Base-by-base conservation (phyloP, 768 basidiomycete genomes). In the Kwoniella sp. region DNA sequence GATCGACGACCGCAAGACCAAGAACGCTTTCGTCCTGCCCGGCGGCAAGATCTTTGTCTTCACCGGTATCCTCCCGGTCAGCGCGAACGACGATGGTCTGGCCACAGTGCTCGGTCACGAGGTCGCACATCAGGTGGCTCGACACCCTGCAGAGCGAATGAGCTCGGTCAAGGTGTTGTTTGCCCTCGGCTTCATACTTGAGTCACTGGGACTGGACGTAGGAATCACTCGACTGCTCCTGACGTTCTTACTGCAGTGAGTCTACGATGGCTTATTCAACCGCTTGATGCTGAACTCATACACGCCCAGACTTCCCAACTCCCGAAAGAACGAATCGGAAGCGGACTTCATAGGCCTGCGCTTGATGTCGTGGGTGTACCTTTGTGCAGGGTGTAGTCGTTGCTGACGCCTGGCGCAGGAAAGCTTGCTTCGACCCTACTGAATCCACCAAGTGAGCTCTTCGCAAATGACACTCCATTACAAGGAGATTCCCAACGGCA, bases 41-140 rank as follows among this genome's bases (percentile, higher is more conserved):
- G 87, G 89, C 1, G 76, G 77, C 10, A 79, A 84, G 43, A 84
- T 95, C 46, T 80, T 90, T 27, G 87, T 96, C 9, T 93, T 88
- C 66, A 90, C 89, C 0, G 91, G 91, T 0, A 88, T 95, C 29
- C 71, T 95, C 3, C 88, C 87, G 0, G 75, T 91, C 5, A 84
- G 83, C 39, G 77, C 76, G 55, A 83, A 89, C 56, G 88, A 90
- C 60, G 80, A 86, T 62, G 89, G 88, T 0, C 76, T 96, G 0
- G 88, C 91, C 0, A 84, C 84, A 15, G 84, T 95, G 1, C 75
- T 96, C 2, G 82, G 87, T 0, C 91, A 95, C 70, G 89, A 89
- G 74, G 86, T 89, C 31, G 87, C 85, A n/a, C 88, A 77, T 67
- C 75, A 76, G 43, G 77, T 78, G 28, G 72, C 73, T 5, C 59